Evolutionary conservation across 2,329 filamentous ascomycete genomes (phyloP), one percentile per base, ranked within the genome.

Genomic region (Zarea fungicola): DNA sequence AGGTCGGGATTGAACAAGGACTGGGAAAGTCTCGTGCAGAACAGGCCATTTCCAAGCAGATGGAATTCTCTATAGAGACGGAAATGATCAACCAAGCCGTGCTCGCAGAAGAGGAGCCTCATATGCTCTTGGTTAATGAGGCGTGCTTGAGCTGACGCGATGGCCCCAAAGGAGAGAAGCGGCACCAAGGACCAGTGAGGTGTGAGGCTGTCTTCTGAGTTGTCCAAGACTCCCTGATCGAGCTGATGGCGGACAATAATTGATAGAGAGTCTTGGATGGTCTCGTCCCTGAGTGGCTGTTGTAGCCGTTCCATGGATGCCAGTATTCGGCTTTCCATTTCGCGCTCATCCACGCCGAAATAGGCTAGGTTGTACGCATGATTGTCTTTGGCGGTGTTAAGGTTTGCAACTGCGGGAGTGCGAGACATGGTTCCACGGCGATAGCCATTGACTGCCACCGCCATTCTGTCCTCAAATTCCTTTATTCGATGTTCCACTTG

Each of bases 1-100:
- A 93, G 76, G 21, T 95, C 84, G 0, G 89, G 82, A 52, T 91
- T 86, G 59, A 97, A 97, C 0, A 99, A 74, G 1, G 90, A 86
- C 47, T 89, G 83, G 0, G 88, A 85, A 1, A 99, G 75, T 2
- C 85, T 82, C 43, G 85, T 85, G 45, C 85, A 83, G 63, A 96
- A 96, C 14, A 88, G 75, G 6, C 90, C 90, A 58, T 93, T 90
- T 2, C 89, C 87, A 6, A 97, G 74, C 2, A 97, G 76, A 45
- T 95, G 87, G 55, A 93, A 96, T 36, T 85, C 79, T 51, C 81
- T 81, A 59, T 95, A 89, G 2, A 95, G 62, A 5, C 75, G 73
- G 0, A 97, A 69, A 60, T 97, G 90, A 2, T 78, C 71, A 14
- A 81, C 78, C 4, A 99, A 67, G 9, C 81, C 72, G 60, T 95